Base-by-base conservation (phyloP, 2,329 filamentous ascomycete species). In the Trichophyton simii region DNA sequence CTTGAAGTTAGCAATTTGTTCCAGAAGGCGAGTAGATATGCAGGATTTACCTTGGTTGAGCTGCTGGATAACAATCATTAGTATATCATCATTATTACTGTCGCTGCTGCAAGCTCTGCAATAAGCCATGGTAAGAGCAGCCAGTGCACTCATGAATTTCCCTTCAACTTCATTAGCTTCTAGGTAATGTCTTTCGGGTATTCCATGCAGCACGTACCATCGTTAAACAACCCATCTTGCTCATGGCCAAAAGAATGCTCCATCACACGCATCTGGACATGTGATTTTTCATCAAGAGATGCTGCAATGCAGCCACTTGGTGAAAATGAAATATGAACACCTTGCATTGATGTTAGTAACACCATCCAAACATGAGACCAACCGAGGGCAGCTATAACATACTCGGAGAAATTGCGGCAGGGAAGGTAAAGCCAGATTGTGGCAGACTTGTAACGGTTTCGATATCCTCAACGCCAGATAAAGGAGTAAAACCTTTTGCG, bases 401-500 rank as follows among this genome's bases (percentile, higher is more conserved):
- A 87, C 86, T 86, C 63, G 87, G 82, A 11, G 83, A 80, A 46
- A 85, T 82, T 15, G 85, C 79, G 1, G 38, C 15, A 3, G 81
- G 73, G 69, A 88, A 94, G 5, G 81, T 79, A 72, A 95, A 95
- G 1, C 90, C 90, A 54, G 86, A 84, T 71, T 96, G 89, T 31
- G 86, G 79, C 31, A 95, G 78, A 61, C 84, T 87, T 64, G 82
- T 83, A 36, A 95, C 83, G 54, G 79, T 83, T 50, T 83, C 81
- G 6, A 83, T 74, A 67, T 87, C 86, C 31, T 81, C 79, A 61
- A 87, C 82, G 3, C 82, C 80, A 64, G 83, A 85, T 0, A 91
- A 77, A 60, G 86, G 80, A 3, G 83, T 79, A 81, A 95, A 87
- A 0, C 83, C 88, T 57, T 82, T 79, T 9, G 90, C 83, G 68